Conservation (phyloP, 2,329 filamentous ascomycete species). For the Bipolaris cookei region DNA sequence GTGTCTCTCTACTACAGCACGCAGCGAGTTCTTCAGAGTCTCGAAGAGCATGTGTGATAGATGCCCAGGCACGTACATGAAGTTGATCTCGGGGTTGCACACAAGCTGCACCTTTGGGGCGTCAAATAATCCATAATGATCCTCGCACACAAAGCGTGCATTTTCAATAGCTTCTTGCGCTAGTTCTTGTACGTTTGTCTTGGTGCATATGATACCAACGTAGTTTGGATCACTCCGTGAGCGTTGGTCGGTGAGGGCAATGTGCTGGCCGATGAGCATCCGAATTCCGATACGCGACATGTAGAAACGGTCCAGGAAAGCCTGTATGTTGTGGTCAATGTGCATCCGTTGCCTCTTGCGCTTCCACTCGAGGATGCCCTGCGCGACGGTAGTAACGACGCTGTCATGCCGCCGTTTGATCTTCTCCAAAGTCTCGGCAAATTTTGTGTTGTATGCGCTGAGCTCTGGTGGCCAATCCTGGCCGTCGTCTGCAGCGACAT, state of each 20-base stretch:
- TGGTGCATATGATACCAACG: slow-evolving; percentile 98
- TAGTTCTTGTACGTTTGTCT: slow-evolving; percentile 93
- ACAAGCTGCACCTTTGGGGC: slow-evolving; percentile 96
- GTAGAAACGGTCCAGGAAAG: slow-evolving; percentile 98
- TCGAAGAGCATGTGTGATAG: slow-evolving; percentile 99
- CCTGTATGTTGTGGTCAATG: slow-evolving; percentile 96
- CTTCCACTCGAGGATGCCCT: slow-evolving; percentile 98
- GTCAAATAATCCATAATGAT: slow-evolving; percentile 97
- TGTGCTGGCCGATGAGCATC: slow-evolving; percentile 99
- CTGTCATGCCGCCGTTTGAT: slow-evolving; percentile 97
- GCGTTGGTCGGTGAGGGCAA: slow-evolving; percentile 92
- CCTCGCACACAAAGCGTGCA: slow-evolving; percentile 97
- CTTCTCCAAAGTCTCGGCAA: slow-evolving; percentile 84
- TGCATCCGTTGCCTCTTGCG: slow-evolving; percentile 95
- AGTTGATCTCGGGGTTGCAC: slow-evolving; percentile 91
- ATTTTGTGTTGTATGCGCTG: slow-evolving; percentile 90
- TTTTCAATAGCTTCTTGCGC: slow-evolving; percentile 98
- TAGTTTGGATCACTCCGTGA: slow-evolving; percentile 90
- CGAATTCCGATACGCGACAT: slow-evolving; percentile 99
- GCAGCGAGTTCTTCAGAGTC: slow-evolving; percentile 96
- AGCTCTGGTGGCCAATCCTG: slow-evolving; percentile 93
- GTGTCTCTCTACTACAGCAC: slow-evolving; percentile 94
- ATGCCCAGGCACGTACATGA: slow-evolving; percentile 99
- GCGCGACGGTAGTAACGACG: slow-evolving; percentile 96
- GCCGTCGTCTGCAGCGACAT: slow-evolving; percentile 86